phyloP scores from a whole-genome alignment of 2,329 filamentous ascomycete genomes.

The Paracoccidioides brasiliensis region DNA sequence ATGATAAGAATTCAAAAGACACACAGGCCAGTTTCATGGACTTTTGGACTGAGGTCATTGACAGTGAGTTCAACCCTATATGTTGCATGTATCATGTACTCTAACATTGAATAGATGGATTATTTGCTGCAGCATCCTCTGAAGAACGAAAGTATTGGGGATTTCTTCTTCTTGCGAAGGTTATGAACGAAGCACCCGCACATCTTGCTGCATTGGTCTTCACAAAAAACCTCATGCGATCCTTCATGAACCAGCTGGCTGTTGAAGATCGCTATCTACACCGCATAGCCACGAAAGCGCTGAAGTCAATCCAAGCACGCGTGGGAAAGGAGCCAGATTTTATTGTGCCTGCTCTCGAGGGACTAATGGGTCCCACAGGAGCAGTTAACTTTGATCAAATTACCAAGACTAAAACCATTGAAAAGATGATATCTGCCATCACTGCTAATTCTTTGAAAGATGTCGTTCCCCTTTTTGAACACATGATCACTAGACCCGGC shows the following conservation, averaged over 20 bases:
- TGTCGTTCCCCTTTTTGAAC: conserved; percentile 41
- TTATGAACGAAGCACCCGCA: conserved; percentile 44
- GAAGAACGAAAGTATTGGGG: conserved; percentile 86
- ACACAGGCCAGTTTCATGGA: conserved; percentile 46
- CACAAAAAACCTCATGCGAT: conserved; percentile 69
- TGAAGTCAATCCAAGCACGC: conserved; percentile 56
- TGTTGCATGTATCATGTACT: conserved; percentile 15
- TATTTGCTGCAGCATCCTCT: conserved; percentile 71
- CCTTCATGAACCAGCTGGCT: conserved; percentile 68
- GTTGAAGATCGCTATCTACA: conserved; percentile 68
- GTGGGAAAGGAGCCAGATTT: conserved; percentile 49
- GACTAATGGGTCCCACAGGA: conserved; percentile 57
- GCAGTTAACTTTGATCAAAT: conserved; percentile 71
- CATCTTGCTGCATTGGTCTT: conserved; percentile 51
- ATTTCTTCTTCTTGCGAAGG: conserved; percentile 72
- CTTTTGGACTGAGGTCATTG: conserved; percentile 78
- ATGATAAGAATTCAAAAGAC: conserved; percentile 22
- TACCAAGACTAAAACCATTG: conserved; percentile 74
- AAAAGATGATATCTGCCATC: conserved; percentile 54
- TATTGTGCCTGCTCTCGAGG: conserved; percentile 48
- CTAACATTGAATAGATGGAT: conserved; percentile 45
- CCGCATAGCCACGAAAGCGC: conserved; percentile 59
- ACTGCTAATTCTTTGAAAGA: conserved; percentile 37
- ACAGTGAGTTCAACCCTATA: conserved; percentile 48
- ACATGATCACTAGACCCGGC: conserved; percentile 35